Evolutionary conservation across 352 stramenopile species (phyloP).

Genomic region (Phytophthora brassicae): DNA sequence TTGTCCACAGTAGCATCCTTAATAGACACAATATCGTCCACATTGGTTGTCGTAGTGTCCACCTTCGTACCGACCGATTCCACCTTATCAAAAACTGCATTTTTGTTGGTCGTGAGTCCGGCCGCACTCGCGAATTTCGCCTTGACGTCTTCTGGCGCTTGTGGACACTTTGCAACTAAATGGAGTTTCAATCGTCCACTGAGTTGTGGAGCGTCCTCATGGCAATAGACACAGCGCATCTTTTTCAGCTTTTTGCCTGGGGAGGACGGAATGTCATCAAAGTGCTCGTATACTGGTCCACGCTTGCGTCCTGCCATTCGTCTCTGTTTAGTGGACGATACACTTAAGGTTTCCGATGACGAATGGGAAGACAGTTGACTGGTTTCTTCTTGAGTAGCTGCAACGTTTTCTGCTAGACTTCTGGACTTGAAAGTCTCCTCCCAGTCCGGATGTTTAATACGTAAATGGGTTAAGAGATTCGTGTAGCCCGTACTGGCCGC

Average conservation of each 20-base stretch:
- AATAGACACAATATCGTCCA: background rate
- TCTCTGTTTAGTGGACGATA: conserved; percentile 9
- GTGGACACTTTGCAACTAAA: conserved; percentile 18
- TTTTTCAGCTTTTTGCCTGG: conserved; percentile 22
- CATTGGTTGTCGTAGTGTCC: background rate
- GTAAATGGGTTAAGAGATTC: conserved; percentile 43
- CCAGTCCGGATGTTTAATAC: conserved; percentile 40
- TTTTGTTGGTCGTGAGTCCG: background rate
- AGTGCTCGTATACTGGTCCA: conserved; percentile 40
- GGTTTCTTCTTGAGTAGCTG: background rate
- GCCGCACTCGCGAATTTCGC: conserved; percentile 11
- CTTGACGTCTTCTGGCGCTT: conserved; percentile 24
- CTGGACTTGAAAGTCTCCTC: conserved; percentile 24
- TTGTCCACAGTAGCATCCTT: background rate
- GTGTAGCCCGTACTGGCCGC: conserved; percentile 39
- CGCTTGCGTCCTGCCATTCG: conserved; percentile 30
- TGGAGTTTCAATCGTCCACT: conserved; percentile 39
- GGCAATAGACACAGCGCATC: conserved; percentile 38
- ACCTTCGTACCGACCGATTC: background rate
- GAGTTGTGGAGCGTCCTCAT: conserved; percentile 25
- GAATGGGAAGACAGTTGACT: background rate
- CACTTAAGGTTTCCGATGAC: conserved; percentile 17
- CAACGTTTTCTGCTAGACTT: background rate
- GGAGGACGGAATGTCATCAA: conserved; percentile 23
- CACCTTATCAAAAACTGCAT: background rate